phyloP scores from a whole-genome alignment of 768 basidiomycete genomes.

The Harrya chromipes region DNA sequence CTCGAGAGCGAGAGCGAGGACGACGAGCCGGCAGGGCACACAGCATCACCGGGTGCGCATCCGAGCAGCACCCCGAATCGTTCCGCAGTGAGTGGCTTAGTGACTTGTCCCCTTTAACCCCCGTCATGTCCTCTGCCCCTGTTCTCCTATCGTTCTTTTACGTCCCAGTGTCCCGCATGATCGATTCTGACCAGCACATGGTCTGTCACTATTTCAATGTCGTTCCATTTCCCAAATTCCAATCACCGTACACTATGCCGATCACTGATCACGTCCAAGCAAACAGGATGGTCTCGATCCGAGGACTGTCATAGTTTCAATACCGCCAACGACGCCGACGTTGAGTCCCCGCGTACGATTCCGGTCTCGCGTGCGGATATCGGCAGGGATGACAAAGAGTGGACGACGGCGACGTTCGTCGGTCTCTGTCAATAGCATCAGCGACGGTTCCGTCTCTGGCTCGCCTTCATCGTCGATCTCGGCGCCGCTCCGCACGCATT shows the following conservation, averaged over 20 bases:
- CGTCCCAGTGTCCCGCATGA: no score
- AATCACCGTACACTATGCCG: not conserved
- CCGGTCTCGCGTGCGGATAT: conserved; percentile 73
- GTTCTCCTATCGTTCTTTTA: not conserved
- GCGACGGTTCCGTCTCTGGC: conserved; percentile 42
- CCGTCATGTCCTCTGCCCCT: not conserved
- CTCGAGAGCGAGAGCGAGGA: conserved; percentile 14
- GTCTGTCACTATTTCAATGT: no score
- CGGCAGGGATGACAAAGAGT: conserved; percentile 52
- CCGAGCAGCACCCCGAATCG: not conserved
- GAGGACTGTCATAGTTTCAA: no score
- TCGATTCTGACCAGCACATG: no score
- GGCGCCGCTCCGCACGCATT: conserved; percentile 64
- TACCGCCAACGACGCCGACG: no score
- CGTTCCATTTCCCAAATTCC: no score
- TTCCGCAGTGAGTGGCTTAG: conserved; percentile 12
- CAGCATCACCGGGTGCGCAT: not conserved
- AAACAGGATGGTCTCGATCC: conserved; percentile 5
- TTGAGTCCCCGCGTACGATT: conserved; percentile 51
- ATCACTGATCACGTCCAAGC: conserved; percentile 5
- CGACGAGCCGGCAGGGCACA: not conserved
- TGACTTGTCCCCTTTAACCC: not conserved
- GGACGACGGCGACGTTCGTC: conserved; percentile 37
- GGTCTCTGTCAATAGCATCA: no score
- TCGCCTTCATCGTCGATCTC: conserved; percentile 82